A percentile compares a stretch with the other conserved stretches of the same genome.
These are phyloP conservation scores for Eucalyptus paniculata DNA, from an alignment of 345 rosid species.

Conservation along the genomic window DNA sequence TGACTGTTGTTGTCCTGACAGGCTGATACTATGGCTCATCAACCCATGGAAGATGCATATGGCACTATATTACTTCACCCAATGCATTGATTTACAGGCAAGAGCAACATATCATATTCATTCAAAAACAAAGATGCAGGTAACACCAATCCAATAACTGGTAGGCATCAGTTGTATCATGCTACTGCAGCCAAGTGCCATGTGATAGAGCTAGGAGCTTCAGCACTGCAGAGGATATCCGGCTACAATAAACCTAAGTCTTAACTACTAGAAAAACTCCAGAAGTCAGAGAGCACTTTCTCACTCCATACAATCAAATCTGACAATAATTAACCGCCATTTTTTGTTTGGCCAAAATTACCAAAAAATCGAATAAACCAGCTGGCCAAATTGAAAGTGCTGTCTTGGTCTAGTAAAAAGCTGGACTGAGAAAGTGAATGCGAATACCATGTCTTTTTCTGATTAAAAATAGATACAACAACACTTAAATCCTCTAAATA, in stretches of 20 bases:
- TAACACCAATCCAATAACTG: background rate
- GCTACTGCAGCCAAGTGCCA: background rate
- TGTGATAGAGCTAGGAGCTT: background rate
- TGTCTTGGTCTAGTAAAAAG: background rate
- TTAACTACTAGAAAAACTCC: background rate
- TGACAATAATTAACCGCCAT: background rate
- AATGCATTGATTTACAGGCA: background rate
- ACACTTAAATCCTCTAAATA: background rate
- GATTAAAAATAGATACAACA: background rate
- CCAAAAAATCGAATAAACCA: background rate
- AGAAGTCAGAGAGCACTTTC: background rate
- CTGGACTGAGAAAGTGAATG: background rate
- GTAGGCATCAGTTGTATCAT: background rate
- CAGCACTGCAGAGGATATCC: background rate
- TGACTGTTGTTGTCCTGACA: background rate
- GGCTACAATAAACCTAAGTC: background rate
- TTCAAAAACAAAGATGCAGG: background rate
- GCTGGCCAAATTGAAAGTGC: background rate
- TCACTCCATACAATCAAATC: background rate
- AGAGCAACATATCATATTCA: background rate
- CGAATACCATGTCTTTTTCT: background rate
- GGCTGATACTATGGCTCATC: background rate
- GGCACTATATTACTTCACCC: background rate
- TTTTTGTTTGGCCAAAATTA: background rate
- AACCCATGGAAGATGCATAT: background rate